Base-by-base conservation (phyloP, 1,284 basidiomycete species). In the Microbotryomycetes sp. region DNA sequence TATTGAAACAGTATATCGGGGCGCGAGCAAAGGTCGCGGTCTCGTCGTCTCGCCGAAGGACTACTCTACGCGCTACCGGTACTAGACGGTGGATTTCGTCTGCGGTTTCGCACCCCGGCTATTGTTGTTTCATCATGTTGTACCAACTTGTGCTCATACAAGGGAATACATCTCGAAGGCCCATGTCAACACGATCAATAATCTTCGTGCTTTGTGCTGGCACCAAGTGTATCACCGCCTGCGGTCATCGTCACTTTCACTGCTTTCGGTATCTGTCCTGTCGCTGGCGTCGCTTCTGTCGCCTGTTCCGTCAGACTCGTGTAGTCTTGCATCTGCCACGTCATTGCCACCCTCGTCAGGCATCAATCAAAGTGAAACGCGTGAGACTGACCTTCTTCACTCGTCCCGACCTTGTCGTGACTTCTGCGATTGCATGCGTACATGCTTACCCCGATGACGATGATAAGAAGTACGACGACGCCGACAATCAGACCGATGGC, bases 11-110 rank as follows among this genome's bases (percentile, higher is more conserved):
- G 93, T 98, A 6, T 98, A 97, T 76, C 85, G 96, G 65, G 94
- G 94, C 27, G 94, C 94, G 2, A 92, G 91, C 2, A 98, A 97
- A 74, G 94, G 96, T 13, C 87, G 94, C 62, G 94, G 94, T 91
- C 80, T 98, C 26, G 94, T 98, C 54, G 91, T 98, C 29, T 92
- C 92, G 0, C 94, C 94, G 0, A 93, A 92, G 82, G 88, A 89
- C 73, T 89, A 90, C 68, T 89, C 88, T 9, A 90, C 88, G 9
- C 82, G 88, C 30, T 88, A 89, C 79, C 80, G 86, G 72, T 89
- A 89, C 76, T 89, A 59, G 45, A 15, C 31, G 29, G 13, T 11
- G 35, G 11, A n/a, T n/a, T n/a, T n/a, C n/a, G n/a, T n/a, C n/a
- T n/a, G n/a, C n/a, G n/a, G n/a, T n/a, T n/a, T n/a, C n/a, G n/a